Evolutionary conservation across 805 yeast genomes (phyloP).

Genomic region (Metschnikowia dekortorum): DNA sequence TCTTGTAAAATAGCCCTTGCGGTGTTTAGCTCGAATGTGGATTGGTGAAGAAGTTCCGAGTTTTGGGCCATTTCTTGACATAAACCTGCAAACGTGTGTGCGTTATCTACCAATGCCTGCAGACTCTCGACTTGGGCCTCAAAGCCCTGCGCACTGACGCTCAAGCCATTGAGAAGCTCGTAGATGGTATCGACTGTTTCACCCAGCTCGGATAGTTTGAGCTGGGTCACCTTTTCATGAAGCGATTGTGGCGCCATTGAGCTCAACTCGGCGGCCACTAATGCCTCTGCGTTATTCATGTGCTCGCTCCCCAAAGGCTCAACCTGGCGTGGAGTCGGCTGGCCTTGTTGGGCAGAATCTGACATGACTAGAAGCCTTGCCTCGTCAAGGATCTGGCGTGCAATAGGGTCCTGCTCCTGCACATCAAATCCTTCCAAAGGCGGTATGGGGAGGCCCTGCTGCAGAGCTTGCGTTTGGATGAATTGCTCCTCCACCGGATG

Average conservation of each 20-base stretch:
- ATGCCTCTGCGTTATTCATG: neutral
- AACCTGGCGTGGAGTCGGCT: neutral
- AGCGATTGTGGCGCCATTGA: neutral
- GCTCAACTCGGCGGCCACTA: neutral
- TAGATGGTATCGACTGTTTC: conserved; percentile 17
- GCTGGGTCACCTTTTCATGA: neutral
- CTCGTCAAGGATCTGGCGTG: conserved; percentile 26
- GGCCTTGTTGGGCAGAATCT: conserved; percentile 32
- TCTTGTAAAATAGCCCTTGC: conserved; percentile 7
- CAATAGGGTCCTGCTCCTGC: conserved; percentile 2
- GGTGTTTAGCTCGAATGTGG: conserved; percentile 16
- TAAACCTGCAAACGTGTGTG: neutral
- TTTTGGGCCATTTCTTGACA: conserved; percentile 1
- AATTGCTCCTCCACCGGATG: conserved; percentile 1
- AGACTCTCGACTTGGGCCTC: conserved; percentile 1
- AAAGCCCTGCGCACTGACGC: conserved; percentile 5
- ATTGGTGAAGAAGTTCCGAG: conserved; percentile 6
- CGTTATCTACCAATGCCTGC: conserved; percentile 5
- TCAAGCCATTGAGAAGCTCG: conserved; percentile 17
- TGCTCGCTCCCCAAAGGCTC: neutral
- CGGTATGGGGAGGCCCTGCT: conserved; percentile 43
- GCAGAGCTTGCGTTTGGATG: conserved; percentile 42
- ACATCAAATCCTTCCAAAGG: conserved; percentile 17
- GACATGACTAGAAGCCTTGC: conserved; percentile 34
- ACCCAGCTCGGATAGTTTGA: conserved; percentile 12